phyloP scores from a whole-genome alignment of 1,139 yeast species.

The Pichia sp. region DNA sequence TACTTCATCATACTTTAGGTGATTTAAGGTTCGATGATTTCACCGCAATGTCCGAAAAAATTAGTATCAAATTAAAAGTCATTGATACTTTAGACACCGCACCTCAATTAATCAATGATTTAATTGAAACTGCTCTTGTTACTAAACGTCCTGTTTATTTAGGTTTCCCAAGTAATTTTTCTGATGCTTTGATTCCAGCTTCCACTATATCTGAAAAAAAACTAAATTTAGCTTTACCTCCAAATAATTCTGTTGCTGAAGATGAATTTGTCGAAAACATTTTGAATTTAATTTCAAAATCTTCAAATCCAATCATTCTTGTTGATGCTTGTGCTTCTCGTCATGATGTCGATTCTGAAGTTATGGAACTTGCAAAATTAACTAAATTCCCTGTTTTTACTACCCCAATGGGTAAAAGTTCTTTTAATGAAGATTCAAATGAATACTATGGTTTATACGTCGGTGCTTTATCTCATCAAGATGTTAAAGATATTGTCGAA shows the following conservation, averaged over 20 bases:
- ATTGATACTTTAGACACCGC: constrained; percentile 59
- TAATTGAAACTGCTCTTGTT: constrained; percentile 65
- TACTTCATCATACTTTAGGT: constrained; percentile 53
- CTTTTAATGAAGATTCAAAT: constrained; percentile 65
- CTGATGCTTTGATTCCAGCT: constrained; percentile 56
- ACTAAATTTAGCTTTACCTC: constrained; percentile 53
- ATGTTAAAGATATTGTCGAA: constrained; percentile 71
- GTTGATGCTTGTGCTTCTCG: constrained; percentile 87
- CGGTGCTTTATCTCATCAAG: constrained; percentile 72
- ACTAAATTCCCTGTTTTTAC: constrained; percentile 82
- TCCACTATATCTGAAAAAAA: constrained; percentile 37
- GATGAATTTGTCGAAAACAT: constrained; percentile 61
- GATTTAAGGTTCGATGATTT: constrained; percentile 81
- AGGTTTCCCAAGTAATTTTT: constrained; percentile 78
- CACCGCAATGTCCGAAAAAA: constrained; percentile 65
- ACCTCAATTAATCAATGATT: constrained; percentile 64
- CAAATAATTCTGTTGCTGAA: constrained; percentile 67
- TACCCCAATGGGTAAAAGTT: constrained; percentile 89
- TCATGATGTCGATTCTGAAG: constrained; percentile 62
- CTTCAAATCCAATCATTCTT: constrained; percentile 66
- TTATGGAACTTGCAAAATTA: constrained; percentile 52
- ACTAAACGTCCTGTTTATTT: constrained; percentile 79
- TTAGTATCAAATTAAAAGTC: constrained; percentile 60
- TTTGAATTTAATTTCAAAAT: constrained; percentile 44
- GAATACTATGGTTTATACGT: constrained; percentile 85